phyloP scores from a whole-genome alignment of 169 alveolate genomes.

The Cryptosporidium bovis region DNA sequence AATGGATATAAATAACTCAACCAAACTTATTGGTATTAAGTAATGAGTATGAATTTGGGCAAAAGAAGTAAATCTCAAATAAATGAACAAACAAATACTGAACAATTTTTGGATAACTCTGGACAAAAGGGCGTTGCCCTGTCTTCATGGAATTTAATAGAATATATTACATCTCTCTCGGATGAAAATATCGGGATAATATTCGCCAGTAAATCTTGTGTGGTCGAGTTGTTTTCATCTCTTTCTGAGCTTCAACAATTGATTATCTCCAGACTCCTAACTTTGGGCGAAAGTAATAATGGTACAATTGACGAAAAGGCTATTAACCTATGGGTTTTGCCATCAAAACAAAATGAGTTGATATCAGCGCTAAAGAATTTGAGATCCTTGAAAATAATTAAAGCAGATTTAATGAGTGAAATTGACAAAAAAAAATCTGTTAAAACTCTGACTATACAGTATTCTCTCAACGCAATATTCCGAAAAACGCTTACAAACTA shows the following conservation, averaged over 20 bases:
- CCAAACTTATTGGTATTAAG: no score
- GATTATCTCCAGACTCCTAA: constrained; percentile 53
- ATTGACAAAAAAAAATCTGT: background rate
- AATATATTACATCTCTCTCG: constrained; percentile 56
- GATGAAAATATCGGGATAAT: constrained; percentile 7
- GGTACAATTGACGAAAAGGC: constrained; percentile 50
- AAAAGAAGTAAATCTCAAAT: no score
- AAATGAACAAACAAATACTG: no score
- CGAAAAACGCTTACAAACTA: constrained; percentile 47
- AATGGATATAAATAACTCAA: no score
- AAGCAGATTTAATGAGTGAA: constrained; percentile 12
- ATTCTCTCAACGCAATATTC: constrained; percentile 24
- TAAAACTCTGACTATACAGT: constrained; percentile 42
- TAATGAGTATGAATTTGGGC: no score
- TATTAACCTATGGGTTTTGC: constrained; percentile 20
- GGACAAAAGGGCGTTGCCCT: background rate
- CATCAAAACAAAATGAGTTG: constrained; percentile 40
- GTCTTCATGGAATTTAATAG: constrained; percentile 68
- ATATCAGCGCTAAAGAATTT: constrained; percentile 25
- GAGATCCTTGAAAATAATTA: constrained; percentile 56
- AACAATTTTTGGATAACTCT: background rate
- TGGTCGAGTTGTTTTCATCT: constrained; percentile 45
- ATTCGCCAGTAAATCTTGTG: constrained; percentile 49
- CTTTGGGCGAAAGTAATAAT: constrained; percentile 1
- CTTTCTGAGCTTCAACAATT: constrained; percentile 54